These are phyloP conservation scores for Sicyos baderoa DNA, from an alignment of 306 rosid species.

Conservation along the genomic window DNA sequence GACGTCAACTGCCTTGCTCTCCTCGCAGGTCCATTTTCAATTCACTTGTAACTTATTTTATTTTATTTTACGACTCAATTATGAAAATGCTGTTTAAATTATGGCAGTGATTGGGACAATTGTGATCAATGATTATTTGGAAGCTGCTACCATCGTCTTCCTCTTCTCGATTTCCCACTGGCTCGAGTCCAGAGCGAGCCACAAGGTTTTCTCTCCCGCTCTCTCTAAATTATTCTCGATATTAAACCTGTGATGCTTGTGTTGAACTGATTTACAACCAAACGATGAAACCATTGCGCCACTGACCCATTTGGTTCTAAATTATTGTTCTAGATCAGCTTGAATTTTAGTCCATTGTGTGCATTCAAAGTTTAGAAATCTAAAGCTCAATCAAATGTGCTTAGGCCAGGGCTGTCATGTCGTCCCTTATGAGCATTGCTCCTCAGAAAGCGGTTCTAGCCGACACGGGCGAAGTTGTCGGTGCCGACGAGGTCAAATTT, in stretches of 20 bases:
- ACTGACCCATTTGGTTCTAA: no score
- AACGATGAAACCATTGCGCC: no score
- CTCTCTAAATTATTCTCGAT: background rate
- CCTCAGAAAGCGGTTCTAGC: slow-evolving; percentile 87
- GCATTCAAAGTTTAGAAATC: slow-evolving; percentile 9
- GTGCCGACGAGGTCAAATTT: slow-evolving; percentile 64
- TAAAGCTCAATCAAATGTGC: slow-evolving; percentile 10
- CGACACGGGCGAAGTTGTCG: slow-evolving; percentile 72
- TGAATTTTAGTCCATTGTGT: background rate
- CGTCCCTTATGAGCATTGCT: slow-evolving; percentile 63
- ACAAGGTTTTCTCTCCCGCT: slow-evolving; percentile 43
- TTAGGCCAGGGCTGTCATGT: slow-evolving; percentile 87
- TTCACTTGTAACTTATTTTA: no score
- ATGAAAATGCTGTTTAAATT: background rate
- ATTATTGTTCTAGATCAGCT: background rate
- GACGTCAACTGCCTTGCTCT: slow-evolving; percentile 71
- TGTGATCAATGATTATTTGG: slow-evolving; percentile 60
- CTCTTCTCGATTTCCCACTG: slow-evolving; percentile 85
- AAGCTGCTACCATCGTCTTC: slow-evolving; percentile 88
- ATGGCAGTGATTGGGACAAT: slow-evolving; percentile 68
- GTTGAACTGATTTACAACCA: no score
- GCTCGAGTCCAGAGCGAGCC: slow-evolving; percentile 78
- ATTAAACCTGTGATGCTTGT: no score
- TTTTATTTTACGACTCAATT: no score
- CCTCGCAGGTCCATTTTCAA: slow-evolving; percentile 41